These are phyloP conservation scores for Chaetomium fimeti DNA, from an alignment of 495 filamentous ascomycete species.

Conservation along the genomic window DNA sequence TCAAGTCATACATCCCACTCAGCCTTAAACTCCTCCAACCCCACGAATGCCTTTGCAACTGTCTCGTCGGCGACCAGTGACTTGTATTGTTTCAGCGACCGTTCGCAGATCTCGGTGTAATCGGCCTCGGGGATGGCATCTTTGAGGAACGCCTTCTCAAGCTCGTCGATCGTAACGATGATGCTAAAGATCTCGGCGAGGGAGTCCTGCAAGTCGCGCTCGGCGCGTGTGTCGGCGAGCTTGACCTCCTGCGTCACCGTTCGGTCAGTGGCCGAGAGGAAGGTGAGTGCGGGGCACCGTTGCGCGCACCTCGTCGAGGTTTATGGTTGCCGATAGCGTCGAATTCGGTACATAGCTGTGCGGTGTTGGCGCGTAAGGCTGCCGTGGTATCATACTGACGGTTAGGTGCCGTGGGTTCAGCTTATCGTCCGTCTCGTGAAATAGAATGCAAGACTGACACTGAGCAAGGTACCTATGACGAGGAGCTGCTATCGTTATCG, in stretches of 20 bases:
- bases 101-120: constrained; percentile 92
- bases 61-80: constrained; percentile 84
- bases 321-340: constrained; percentile 79
- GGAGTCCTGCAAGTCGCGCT: constrained; percentile 92
- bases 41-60: constrained; percentile 76
- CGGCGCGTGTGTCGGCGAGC: constrained; percentile 75
- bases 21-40: constrained; percentile 89
- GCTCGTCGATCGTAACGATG: constrained; percentile 87
- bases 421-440: constrained; percentile 22
- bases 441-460: background rate
- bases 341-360: constrained; percentile 86
- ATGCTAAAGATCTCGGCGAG: constrained; percentile 97
- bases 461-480: background rate
- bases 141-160: constrained; percentile 96
- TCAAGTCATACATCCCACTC: constrained; percentile 74
- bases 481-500: constrained; percentile 14
- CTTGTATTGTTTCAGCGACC: constrained; percentile 95
- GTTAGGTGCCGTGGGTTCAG: background rate
- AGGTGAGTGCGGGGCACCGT: constrained; percentile 22
- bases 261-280: constrained; percentile 7
- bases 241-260: constrained; percentile 78
- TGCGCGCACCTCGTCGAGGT: constrained; percentile 74
- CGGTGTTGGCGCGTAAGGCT: constrained; percentile 80
- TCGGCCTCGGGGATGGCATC: constrained; percentile 88
- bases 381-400: constrained; percentile 45